Base-by-base conservation (phyloP, 179 eudicot species). In the Sideroxylon spinosum region DNA sequence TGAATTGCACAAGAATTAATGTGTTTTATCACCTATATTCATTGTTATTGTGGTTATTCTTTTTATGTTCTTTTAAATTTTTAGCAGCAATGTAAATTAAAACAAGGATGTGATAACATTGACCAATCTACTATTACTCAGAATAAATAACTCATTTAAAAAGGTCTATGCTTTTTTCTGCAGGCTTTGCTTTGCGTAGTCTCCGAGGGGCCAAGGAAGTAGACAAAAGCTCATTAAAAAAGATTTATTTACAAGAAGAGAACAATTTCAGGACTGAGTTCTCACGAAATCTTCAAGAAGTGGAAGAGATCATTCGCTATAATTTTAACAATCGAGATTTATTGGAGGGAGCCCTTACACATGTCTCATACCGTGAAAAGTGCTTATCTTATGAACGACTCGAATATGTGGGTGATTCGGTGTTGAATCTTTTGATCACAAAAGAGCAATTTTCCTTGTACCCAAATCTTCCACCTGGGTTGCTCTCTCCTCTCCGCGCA, bases 401-500 rank as follows among this genome's bases (percentile, higher is more conserved):
- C 26, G 91, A 86, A 81, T 88, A 82, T 82, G 87, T 90, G n/a
- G 93, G 93, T 19, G 91, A 90, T 73, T 85, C 93, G 0, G 86
- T 90, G 7, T 76, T 90, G 65, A 90, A 82, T 63, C 82, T 86
- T 55, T 44, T 88, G 69, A 85, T 90, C 50, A 81, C 91, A 10
- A 85, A 82, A 73, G 78, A 86, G 17, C 88, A 85, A 22, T 88
- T 74, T 63, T 68, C 46, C 49, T 44, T 77, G 81, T 90, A 90
- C 65, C 88, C 88, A 57, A 73, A 79, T 81, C 83, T 88, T 55
- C 85, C 85, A 25, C 91, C 89, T 0, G 89, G 93, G 44, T 16
- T 71, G 70, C 70, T 90, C 73, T 78, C 85, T 48, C 82, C 81
- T 44, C 86, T 88, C 12, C 89, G 93, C 55, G 80, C 91, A 52